Evolutionary conservation across 2,329 filamentous ascomycete genomes (phyloP).

Genomic region (Epichloe hybrida): DNA sequence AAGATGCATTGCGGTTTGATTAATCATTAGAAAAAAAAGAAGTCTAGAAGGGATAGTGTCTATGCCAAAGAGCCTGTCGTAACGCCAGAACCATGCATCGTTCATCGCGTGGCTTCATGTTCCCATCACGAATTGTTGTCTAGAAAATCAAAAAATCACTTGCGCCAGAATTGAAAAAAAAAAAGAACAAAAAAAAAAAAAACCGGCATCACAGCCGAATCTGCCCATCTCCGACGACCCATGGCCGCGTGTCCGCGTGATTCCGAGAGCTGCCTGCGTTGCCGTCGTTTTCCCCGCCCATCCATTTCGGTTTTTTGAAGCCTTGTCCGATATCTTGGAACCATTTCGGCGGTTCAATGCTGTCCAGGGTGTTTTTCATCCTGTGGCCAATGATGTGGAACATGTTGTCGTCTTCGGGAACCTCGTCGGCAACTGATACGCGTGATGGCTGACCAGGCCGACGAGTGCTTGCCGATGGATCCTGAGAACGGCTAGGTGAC

Average conservation of each 20-base stretch:
- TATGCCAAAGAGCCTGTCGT: background rate
- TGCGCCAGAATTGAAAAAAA: background rate
- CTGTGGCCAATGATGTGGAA: conserved; percentile 73
- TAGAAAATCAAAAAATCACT: background rate
- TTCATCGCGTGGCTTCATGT: background rate
- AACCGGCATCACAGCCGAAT: conserved; percentile 8
- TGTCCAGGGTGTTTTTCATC: conserved; percentile 85
- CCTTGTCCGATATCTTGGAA: conserved; percentile 55
- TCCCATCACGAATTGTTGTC: too few species aligned
- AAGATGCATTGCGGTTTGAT: background rate
- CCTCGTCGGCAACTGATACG: conserved; percentile 24
- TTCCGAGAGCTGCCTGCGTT: conserved; percentile 16
- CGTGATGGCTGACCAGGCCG: conserved; percentile 15
- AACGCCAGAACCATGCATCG: conserved; percentile 1
- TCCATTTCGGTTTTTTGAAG: conserved; percentile 73
- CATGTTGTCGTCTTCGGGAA: conserved; percentile 63
- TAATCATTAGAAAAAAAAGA: background rate
- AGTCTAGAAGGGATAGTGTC: background rate
- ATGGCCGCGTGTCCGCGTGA: conserved; percentile 36
- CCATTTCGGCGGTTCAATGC: conserved; percentile 70
- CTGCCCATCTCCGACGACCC: conserved; percentile 37
- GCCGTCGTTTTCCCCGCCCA: conserved; percentile 45
- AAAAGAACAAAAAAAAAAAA: too few species aligned
- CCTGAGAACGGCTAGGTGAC: conserved; percentile 28
- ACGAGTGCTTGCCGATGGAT: conserved; percentile 17